These are phyloP conservation scores for Sanchytrium tribonematis DNA, from an alignment of 371 early-diverging fungal species.

Conservation along the genomic window DNA sequence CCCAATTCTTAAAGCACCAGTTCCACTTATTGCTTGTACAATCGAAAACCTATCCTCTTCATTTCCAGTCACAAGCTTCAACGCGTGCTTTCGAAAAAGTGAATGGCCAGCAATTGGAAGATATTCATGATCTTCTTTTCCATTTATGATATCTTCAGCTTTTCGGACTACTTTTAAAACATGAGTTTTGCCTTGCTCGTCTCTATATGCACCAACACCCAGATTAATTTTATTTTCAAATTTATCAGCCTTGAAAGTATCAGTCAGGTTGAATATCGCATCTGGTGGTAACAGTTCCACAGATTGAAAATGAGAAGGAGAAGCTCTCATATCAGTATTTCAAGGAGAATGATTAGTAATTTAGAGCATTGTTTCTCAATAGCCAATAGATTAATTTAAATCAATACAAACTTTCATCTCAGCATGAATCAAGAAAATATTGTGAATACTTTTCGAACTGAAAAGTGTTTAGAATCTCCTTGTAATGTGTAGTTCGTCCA, in stretches of 20 bases:
- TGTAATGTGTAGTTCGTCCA: too few relatives aligned
- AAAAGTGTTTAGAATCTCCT: too few relatives aligned
- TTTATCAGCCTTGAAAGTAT: constrained; percentile 46
- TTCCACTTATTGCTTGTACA: constrained; percentile 81
- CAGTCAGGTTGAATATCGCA: constrained; percentile 59
- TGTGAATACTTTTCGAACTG: too few relatives aligned
- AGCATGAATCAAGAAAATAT: too few relatives aligned
- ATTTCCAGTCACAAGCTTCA: constrained; percentile 65
- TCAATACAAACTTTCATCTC: too few relatives aligned
- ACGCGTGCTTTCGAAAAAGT: constrained; percentile 59
- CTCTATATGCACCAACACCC: constrained; percentile 88
- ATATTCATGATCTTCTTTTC: constrained; percentile 63
- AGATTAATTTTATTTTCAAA: constrained; percentile 55
- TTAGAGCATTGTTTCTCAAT: too few relatives aligned
- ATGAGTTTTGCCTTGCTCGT: constrained; percentile 70
- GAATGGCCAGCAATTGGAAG: constrained; percentile 50
- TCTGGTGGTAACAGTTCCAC: constrained; percentile 56
- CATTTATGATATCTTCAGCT: constrained; percentile 39
- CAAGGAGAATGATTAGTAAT: too few relatives aligned
- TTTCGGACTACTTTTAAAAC: constrained; percentile 70
- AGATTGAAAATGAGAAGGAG: constrained; percentile 23
- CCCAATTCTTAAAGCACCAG: constrained; percentile 63
- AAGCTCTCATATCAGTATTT: too few relatives aligned
- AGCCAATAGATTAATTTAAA: too few relatives aligned
- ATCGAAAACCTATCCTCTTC: constrained; percentile 31